Evolutionary conservation across 352 stramenopile genomes (phyloP).

Genomic region (Thalassiosira allenii): DNA sequence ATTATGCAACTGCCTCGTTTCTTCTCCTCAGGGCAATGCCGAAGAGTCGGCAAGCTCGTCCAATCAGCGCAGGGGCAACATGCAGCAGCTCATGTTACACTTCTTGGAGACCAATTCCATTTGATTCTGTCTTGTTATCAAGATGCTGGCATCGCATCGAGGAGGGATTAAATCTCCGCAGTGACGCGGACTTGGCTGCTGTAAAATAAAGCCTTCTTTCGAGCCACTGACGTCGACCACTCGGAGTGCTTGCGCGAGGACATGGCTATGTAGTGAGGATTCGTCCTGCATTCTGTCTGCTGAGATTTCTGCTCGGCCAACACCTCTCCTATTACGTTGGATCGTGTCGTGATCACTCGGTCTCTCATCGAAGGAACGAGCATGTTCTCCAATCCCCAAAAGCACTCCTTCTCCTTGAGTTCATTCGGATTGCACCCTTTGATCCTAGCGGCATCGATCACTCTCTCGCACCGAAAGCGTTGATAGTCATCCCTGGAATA

Average conservation of each 20-base stretch:
- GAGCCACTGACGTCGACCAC: constrained; percentile 8
- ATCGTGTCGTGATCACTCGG: background rate
- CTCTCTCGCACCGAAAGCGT: background rate
- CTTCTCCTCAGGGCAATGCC: constrained; percentile 49
- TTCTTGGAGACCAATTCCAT: constrained; percentile 86
- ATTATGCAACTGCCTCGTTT: constrained; percentile 76
- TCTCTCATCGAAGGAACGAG: constrained; percentile 8
- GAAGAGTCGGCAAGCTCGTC: constrained; percentile 63
- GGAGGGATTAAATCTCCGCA: background rate
- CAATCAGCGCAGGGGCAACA: constrained; percentile 67
- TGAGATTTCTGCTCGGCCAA: background rate
- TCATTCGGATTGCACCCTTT: constrained; percentile 1
- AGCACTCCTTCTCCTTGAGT: constrained; percentile 11
- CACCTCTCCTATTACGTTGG: background rate
- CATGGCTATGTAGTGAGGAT: background rate
- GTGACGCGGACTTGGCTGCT: constrained; percentile 1
- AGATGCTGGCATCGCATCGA: background rate
- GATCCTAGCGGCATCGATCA: constrained; percentile 6
- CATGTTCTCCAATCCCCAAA: constrained; percentile 22
- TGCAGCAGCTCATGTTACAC: constrained; percentile 84
- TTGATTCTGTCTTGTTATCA: constrained; percentile 42
- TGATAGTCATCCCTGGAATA: constrained; percentile 1
- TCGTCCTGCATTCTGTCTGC: background rate
- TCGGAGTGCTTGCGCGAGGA: constrained; percentile 6
- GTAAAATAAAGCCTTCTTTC: constrained; percentile 23